Percentiles rank a stretch among this genome's conserved stretches.
Evolutionary conservation across 495 filamentous ascomycete species (phyloP).

Genomic region (Halenospora varia): DNA sequence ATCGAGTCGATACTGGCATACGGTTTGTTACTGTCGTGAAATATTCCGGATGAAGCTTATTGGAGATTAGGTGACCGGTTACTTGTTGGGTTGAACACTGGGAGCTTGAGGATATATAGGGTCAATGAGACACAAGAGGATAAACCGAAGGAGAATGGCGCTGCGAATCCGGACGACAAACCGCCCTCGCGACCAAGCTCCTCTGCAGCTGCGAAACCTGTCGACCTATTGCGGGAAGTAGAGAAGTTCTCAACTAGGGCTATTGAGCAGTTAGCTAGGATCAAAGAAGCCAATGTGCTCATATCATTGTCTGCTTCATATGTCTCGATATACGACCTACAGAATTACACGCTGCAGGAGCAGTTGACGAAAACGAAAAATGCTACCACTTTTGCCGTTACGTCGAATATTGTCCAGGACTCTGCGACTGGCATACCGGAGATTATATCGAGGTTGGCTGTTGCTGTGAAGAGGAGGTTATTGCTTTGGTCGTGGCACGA

Average conservation of each 20-base stretch:
- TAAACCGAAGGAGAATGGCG: conserved; percentile 16
- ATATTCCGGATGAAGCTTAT: conserved; percentile 3
- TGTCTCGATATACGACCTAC: conserved; percentile 83
- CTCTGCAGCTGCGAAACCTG: conserved; percentile 48
- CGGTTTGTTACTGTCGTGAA: conserved; percentile 42
- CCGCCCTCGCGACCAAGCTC: conserved; percentile 23
- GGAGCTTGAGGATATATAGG: conserved; percentile 84
- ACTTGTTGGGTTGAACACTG: conserved; percentile 85
- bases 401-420: conserved; percentile 92
- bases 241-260: conserved; percentile 89
- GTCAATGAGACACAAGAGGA: conserved; percentile 59
- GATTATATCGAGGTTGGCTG: conserved; percentile 85
- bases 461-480: conserved; percentile 86
- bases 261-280: conserved; percentile 87
- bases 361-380: conserved; percentile 77
- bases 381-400: conserved; percentile 86
- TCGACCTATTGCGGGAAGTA: conserved; percentile 81
- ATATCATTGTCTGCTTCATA: conserved; percentile 85
- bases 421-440: conserved; percentile 77
- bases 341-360: conserved; percentile 76
- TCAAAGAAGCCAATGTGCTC: conserved; percentile 89
- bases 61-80: conserved; percentile 69
- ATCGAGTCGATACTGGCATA: conserved; percentile 93
- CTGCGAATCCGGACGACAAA: conserved; percentile 28
- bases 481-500: conserved; percentile 94